A percentile compares a stretch with the other conserved stretches of the same genome.
Evolutionary conservation across 2,329 filamentous ascomycete genomes (phyloP).

Genomic region (Cladophialophora carrionii): DNA sequence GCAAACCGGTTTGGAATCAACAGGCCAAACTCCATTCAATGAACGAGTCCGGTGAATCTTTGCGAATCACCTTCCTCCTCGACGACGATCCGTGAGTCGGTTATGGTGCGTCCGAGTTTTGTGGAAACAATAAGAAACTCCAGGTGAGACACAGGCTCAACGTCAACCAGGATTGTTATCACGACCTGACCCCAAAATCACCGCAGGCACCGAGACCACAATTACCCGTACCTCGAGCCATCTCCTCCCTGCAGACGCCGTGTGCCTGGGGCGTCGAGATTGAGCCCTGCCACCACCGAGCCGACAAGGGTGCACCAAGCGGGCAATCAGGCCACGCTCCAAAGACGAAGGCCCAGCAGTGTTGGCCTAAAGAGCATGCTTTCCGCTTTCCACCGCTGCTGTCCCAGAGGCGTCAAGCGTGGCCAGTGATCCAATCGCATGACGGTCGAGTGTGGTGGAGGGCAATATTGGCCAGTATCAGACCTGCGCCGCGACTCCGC

Average conservation of each 20-base stretch:
- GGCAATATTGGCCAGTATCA: conserved; percentile 31
- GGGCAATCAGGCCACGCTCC: conserved; percentile 6
- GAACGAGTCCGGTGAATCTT: conserved; percentile 24
- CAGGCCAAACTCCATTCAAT: conserved; percentile 11
- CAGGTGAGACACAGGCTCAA: conserved; percentile 29
- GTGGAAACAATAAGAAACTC: conserved; percentile 29
- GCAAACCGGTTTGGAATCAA: conserved; percentile 14
- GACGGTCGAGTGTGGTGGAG: conserved; percentile 1
- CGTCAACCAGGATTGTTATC: conserved; percentile 7
- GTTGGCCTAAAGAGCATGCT: conserved; percentile 19
- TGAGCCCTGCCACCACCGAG: conserved; percentile 20
- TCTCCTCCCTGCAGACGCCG: conserved; percentile 11
- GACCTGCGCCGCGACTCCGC: conserved; percentile 35
- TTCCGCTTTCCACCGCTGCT: conserved; percentile 7
- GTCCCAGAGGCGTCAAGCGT: conserved; percentile 16
- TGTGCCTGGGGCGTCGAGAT: conserved; percentile 4
- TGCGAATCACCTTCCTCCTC: conserved; percentile 25
- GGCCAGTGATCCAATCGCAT: conserved; percentile 26
- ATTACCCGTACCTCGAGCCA: not conserved
- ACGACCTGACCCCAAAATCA: conserved; percentile 2
- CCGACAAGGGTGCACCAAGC: not conserved
- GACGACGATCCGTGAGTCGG: conserved; percentile 20
- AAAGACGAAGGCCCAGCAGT: conserved; percentile 19
- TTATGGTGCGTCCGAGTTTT: conserved; percentile 8
- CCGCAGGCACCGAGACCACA: conserved; percentile 9